Base-by-base conservation (phyloP, 1,284 basidiomycete species). In the Microbotryomycetes sp. region DNA sequence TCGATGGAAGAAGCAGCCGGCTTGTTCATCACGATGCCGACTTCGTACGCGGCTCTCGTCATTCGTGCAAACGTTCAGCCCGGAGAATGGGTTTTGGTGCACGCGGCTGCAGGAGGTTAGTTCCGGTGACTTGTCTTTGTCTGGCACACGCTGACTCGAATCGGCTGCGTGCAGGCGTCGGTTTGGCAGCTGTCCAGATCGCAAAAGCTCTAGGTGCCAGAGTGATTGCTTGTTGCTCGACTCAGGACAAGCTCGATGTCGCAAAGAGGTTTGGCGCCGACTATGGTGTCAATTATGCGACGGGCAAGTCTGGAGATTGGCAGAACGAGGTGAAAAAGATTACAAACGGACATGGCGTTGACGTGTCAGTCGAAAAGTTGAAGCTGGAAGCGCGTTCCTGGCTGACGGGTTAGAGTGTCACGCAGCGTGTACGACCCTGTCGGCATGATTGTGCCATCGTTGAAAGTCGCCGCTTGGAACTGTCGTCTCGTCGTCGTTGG, bases 391-490 rank as follows among this genome's bases (percentile, higher is more conserved):
- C 27, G 21, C 21, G 72, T 72, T 45, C 28, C 35, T 9, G 9
- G 35, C 35, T 41, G 35, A 41, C 35, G 11, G 11, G 18, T 41
- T 18, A 41, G 35, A 41, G 35, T 57, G 52, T 13, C 21, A 49
- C 50, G 49, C 56, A 65, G 65, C 31, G 83, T 94, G 23, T 94
- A 85, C 69, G 92, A 96, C 73, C 91, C 91, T 3, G 90, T 96
- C 35, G 91, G 89, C 18, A 77, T 83, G 70, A 84, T 90, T 62
- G 80, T 80, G 60, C 65, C 65, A 71, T 84, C 82, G 29, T 74
- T 96, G 62, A 94, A 94, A 75, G 93, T 90, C 74, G 90, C 94
- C 60, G 89, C 88, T 1, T 97, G 91, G 86, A 94, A 94, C 75
- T 91, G 91, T 2, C 82, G 94, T 15, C 85, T 89, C 3, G 73